Percentiles rank a stretch among this genome's conserved stretches.
Conservation (phyloP, 1,284 basidiomycete genomes). For the Nidula niveotomentosa region DNA sequence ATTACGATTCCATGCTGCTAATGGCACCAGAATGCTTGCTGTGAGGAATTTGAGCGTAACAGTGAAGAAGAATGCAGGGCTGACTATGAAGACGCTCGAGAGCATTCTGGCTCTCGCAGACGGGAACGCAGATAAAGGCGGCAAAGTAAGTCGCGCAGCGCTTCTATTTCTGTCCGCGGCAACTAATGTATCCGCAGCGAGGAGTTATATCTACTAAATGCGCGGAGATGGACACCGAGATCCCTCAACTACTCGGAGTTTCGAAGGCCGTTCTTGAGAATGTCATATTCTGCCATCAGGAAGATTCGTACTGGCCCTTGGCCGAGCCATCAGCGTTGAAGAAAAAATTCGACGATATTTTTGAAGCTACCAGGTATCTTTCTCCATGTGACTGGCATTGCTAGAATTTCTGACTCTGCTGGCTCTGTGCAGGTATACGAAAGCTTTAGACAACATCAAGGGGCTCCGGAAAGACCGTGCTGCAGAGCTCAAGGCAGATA, state of each 20-base stretch:
- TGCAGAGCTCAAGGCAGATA: constrained; percentile 91
- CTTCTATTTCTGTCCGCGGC: background rate
- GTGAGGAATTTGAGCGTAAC: constrained; percentile 93
- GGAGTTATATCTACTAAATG: constrained; percentile 94
- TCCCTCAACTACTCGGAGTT: constrained; percentile 92
- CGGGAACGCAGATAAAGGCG: constrained; percentile 62
- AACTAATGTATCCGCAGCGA: constrained; percentile 46
- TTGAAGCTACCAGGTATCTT: constrained; percentile 90
- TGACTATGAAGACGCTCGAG: constrained; percentile 99
- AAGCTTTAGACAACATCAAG: constrained; percentile 95
- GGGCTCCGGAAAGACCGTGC: constrained; percentile 85
- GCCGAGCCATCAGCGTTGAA: constrained; percentile 90
- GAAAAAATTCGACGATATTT: constrained; percentile 99
- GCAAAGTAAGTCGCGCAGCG: constrained; percentile 58
- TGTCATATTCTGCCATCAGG: constrained; percentile 99
- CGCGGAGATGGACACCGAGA: constrained; percentile 94
- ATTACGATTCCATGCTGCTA: constrained; percentile 89
- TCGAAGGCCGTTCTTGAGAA: constrained; percentile 97
- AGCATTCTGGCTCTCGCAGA: constrained; percentile 83
- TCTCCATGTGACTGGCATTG: background rate
- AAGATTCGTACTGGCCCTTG: constrained; percentile 98
- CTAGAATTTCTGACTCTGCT: constrained; percentile 4
- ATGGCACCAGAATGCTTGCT: constrained; percentile 88
- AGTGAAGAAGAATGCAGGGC: constrained; percentile 82
- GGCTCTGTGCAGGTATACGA: constrained; percentile 74